A percentile compares a stretch with the other conserved stretches of the same genome.
phyloP scores from a whole-genome alignment of 352 stramenopile species.

The Blastocystis sp. region DNA sequence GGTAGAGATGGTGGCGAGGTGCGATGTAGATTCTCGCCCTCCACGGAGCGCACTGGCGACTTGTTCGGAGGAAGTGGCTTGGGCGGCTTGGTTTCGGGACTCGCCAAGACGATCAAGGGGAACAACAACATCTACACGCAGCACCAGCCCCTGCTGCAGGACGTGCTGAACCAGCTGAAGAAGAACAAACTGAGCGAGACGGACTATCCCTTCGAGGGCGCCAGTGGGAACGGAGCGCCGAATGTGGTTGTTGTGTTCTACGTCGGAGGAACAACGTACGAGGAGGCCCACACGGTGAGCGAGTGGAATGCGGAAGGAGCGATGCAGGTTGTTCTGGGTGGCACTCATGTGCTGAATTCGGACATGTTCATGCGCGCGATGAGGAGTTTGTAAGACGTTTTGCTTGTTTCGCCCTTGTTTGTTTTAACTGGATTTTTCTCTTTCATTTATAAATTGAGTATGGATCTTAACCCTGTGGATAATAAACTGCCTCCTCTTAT shows the following conservation, averaged over 20 bases:
- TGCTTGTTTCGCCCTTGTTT: conserved; percentile 18
- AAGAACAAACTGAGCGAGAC: conserved; percentile 74
- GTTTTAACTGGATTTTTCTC: neutral
- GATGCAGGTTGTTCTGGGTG: conserved; percentile 84
- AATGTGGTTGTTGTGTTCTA: conserved; percentile 89
- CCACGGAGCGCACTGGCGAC: conserved; percentile 64
- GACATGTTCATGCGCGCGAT: conserved; percentile 90
- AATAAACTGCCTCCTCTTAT: neutral
- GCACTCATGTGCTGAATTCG: conserved; percentile 91
- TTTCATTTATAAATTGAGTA: neutral
- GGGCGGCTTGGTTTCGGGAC: conserved; percentile 68
- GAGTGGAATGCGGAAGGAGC: conserved; percentile 85
- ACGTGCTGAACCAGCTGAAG: conserved; percentile 74
- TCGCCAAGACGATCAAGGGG: conserved; percentile 79
- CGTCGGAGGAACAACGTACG: conserved; percentile 92
- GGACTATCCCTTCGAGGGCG: conserved; percentile 64
- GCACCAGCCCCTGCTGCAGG: conserved; percentile 88
- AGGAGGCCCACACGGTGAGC: conserved; percentile 93
- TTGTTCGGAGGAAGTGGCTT: conserved; percentile 69
- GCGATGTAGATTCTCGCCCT: conserved; percentile 25
- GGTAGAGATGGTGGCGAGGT: conserved; percentile 60
- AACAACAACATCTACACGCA: conserved; percentile 97
- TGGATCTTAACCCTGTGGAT: neutral
- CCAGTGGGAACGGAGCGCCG: conserved; percentile 55
- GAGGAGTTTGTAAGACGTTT: conserved; percentile 63